Percentiles rank a stretch among this genome's conserved stretches.
Evolutionary conservation across 2,329 filamentous ascomycete species (phyloP).

Genomic region (Xylariomycetidae sp.): DNA sequence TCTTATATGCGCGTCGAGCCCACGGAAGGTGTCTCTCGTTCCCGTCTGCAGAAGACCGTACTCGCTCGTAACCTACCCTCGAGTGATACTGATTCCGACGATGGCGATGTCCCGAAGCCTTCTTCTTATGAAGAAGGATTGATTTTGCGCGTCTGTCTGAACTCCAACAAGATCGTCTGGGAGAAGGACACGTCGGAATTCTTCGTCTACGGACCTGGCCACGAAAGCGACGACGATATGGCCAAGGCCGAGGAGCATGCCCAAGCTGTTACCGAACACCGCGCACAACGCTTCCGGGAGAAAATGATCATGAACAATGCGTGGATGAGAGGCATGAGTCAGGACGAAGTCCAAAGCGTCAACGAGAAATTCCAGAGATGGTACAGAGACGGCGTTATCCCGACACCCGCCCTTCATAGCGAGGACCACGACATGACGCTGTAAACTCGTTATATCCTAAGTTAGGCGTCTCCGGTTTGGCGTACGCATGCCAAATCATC

Average conservation of each 20-base stretch:
- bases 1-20: conserved; percentile 85
- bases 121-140: conserved; percentile 63
- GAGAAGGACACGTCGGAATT: conserved; percentile 66
- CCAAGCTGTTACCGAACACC: conserved; percentile 54
- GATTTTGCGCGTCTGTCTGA: conserved; percentile 68
- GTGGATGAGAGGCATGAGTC: conserved; percentile 74
- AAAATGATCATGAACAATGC: conserved; percentile 79
- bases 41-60: conserved; percentile 62
- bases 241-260: conserved; percentile 55
- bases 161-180: conserved; percentile 76
- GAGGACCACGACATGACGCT: no score
- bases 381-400: conserved; percentile 44
- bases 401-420: no score
- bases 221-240: conserved; percentile 64
- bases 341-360: conserved; percentile 69
- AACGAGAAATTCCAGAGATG: conserved; percentile 61
- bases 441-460: no score
- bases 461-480: no score
- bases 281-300: conserved; percentile 66
- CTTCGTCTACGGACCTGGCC: conserved; percentile 65
- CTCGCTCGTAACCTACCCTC: conserved; percentile 66
- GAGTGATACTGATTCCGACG: conserved; percentile 58
- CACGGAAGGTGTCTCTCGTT: conserved; percentile 70
- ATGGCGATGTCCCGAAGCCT: conserved; percentile 56
- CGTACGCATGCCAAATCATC: no score